Base-by-base conservation (phyloP, 352 stramenopile species). In the Phytophthora melonis region DNA sequence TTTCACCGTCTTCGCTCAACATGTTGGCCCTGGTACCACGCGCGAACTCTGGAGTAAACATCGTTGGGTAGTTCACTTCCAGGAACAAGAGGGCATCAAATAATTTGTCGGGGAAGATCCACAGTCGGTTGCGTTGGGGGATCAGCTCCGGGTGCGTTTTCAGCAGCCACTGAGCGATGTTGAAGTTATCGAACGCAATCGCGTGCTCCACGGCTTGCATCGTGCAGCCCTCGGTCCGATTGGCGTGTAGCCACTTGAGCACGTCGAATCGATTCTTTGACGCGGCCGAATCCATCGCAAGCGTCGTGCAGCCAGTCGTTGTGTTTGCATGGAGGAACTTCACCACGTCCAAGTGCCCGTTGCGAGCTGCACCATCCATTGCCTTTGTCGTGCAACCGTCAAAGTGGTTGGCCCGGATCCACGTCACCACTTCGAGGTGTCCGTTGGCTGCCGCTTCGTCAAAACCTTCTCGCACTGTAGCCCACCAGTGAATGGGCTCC, bases 31-130 rank as follows among this genome's bases (percentile, higher is more conserved):
- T 62, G 1, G 34, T 62, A 5, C 11, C 56, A 16, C 13, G 41
- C 2, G 32, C 34, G 41, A 62, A 62, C 32, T 62, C 56, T 19
- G 34, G 19, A 27, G 56, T 62, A 19, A 62, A 34, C 2, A 45
- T 32, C 9, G 49, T n/a, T 6, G 55, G n/a, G 19, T 27, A 61
- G 30, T 61, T 61, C 19, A 52, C 34, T 62, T 62, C 4, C n/a
- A 62, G 13, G 32, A 62, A 62, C 19, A 50, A 6, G 5, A 62
- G 34, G 32, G 56, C 50, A 32, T 62, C 56, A 50, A 62, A 52
- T n/a, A 62, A 11, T 14, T 62, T 62, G 9, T 62, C 41, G 4
- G 56, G 56, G 21, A 8, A 62, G 11, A 47, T 49, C 56, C 56
- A 62, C 19, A 62, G 19, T 21, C 56, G 32, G 34, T 62, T 50